Evolutionary conservation across 2,329 filamentous ascomycete species (phyloP), one percentile per base, ranked within the genome.

Genomic region (Arthrobotrys sphaeroides): DNA sequence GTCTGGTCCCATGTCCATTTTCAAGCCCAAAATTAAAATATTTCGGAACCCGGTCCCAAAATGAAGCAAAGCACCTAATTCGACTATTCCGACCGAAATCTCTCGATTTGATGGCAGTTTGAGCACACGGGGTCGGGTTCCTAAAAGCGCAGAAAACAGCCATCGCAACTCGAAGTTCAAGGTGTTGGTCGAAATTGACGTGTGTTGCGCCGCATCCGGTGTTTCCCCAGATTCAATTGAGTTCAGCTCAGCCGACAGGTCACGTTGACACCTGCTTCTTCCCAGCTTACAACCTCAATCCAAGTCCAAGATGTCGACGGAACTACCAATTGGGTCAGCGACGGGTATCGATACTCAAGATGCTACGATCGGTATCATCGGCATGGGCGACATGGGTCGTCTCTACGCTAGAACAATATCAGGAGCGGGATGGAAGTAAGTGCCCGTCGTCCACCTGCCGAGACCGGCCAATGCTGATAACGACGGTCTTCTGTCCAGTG

Each of bases 361-460:
- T 69, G 64, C 64, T 82, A 89, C 90, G 77, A 88, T 99, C 79
- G 95, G 95, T 79, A 91, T 99, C 81, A 99, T 99, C 82, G 95
- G 95, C 76, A 97, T 99, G 94, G 95, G 95, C 78, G 94, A 97
- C 81, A 99, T 99, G 95, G 95, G 95, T 81, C 96, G 91, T 87
- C 96, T 99, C 93, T 99, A 99, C 83, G 92, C 95, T 81, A 89
- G 91, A 81, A 89, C 90, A 81, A 88, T 99, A 81, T 93, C 92
- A 83, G 88, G 89, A 82, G 95, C 94, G 82, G 95, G 95, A 81
- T 99, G 95, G 94, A 97, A 92, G 95, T 98, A 91, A 89, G 85
- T 80, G 33, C 68, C 78, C 70, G 36, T 73, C 53, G 40, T 49
- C 60, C 65, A 36, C 28, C 75, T 81, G 79, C 74, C 42, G 51